Evolutionary conservation across 495 filamentous ascomycete genomes (phyloP).

Genomic region (Talaromyces proteolyticus): DNA sequence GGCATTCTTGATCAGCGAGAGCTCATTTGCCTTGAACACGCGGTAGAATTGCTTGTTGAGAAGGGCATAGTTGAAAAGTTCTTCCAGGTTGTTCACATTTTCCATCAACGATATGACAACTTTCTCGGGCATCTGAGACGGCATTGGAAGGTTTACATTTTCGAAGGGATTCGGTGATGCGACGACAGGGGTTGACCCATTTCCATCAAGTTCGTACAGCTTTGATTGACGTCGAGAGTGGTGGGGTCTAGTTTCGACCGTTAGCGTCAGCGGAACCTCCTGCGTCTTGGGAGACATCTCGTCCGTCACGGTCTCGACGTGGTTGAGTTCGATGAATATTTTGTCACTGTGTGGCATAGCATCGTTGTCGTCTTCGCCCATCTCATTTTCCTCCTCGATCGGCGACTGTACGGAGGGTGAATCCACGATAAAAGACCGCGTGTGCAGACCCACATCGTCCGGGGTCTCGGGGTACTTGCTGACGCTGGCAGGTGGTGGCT

Average conservation of each 20-base stretch:
- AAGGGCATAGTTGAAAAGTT: slow-evolving; percentile 51
- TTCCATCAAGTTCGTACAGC: slow-evolving; percentile 34
- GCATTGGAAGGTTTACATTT: slow-evolving; percentile 21
- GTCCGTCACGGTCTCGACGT: background rate
- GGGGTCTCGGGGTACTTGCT: slow-evolving; percentile 4
- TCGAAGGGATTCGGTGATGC: slow-evolving; percentile 11
- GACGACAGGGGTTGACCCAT: slow-evolving; percentile 21
- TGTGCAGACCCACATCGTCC: slow-evolving; percentile 2
- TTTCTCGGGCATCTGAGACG: slow-evolving; percentile 36
- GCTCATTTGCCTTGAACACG: slow-evolving; percentile 55
- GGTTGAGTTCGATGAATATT: background rate
- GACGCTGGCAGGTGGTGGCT: background rate
- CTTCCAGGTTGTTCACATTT: slow-evolving; percentile 43
- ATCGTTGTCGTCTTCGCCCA: background rate
- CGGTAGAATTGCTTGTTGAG: slow-evolving; percentile 54
- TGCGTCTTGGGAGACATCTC: slow-evolving; percentile 12
- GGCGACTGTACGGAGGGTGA: background rate
- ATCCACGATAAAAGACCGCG: slow-evolving; percentile 2
- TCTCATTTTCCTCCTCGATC: background rate
- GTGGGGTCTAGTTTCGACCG: background rate
- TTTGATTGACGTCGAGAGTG: slow-evolving; percentile 1
- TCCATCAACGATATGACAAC: slow-evolving; percentile 47
- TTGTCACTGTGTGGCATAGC: background rate
- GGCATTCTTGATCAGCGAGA: slow-evolving; percentile 48
- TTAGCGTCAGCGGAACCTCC: slow-evolving; percentile 7